A percentile compares a stretch with the other conserved stretches of the same genome.
Evolutionary conservation across 2,329 filamentous ascomycete genomes (phyloP).

Genomic region (Colletotrichum sansevieriae): DNA sequence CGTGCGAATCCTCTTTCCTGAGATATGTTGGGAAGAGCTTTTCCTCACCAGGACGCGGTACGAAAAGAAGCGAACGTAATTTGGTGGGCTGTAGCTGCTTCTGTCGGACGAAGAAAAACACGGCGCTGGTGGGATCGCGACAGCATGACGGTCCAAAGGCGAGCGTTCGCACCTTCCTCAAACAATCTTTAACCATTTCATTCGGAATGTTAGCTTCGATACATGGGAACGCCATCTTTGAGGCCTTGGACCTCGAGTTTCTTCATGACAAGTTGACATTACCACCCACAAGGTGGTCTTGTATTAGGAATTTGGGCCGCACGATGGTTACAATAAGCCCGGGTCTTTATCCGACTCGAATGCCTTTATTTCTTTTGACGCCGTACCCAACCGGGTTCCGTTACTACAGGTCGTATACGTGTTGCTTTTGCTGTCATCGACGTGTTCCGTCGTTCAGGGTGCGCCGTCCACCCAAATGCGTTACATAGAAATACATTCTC

Average conservation of each 20-base stretch:
- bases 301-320: no score
- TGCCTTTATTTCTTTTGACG: background rate
- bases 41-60: background rate
- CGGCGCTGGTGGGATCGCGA: no score
- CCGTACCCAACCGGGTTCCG: conserved; percentile 3
- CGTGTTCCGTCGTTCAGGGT: background rate
- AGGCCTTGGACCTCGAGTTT: background rate
- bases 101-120: no score
- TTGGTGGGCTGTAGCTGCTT: background rate
- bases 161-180: no score
- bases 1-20: background rate
- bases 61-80: background rate
- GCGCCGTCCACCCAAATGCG: background rate
- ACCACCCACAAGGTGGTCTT: background rate
- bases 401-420: background rate
- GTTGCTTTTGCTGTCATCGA: background rate
- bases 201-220: no score
- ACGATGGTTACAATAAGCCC: background rate
- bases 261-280: background rate
- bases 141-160: no score
- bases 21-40: background rate
- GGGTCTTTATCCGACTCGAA: background rate
- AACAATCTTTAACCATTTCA: no score
- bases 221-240: no score
- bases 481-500: conserved; percentile 14